Base-by-base conservation (phyloP, 768 basidiomycete genomes). In the Lactarius quietus region DNA sequence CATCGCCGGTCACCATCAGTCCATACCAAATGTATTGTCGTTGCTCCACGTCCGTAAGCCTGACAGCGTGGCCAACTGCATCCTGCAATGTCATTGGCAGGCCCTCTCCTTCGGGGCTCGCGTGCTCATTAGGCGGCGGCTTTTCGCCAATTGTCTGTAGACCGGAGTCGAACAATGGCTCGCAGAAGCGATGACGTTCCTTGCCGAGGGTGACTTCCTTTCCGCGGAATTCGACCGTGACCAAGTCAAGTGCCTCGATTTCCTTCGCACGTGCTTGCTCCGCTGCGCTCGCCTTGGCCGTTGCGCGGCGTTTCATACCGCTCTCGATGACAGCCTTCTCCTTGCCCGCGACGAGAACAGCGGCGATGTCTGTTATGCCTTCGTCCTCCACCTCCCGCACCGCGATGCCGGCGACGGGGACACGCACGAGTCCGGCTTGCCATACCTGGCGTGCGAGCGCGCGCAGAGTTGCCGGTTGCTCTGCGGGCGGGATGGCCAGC, bases 121-220 rank as follows among this genome's bases (percentile, higher is more conserved):
- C 64, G 23, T 65, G 55, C 43, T 59, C 51, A 3, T 67, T 66
- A 6, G 64, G 67, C 29, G 58, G 43, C 18, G 48, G 43, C 41
- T 51, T 20, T 29, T 62, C 59, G 5, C 73, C 57, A 36, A 66
- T 64, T 15, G 77, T 76, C 63, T 92, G 75, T 48, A 92, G 70
- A 4, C 74, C 78, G 2, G 89, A 88, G 72, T 93, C 88, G 68
- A 93, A 95, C 31, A 97, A 79, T 7, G 93, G 92, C 74, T 96
- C 95, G 73, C 92, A 93, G 76, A 95, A 91, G 45, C 91, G 82
- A 79, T 97, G 93, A 39, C 94, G 82, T 72, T 93, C 92, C 73
- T 90, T 92, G 20, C 94, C 94, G 39, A 96, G 70, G 9, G 89
- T 90, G 64, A 95, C 72, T 45, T 85, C 82, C 72, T 83, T 81